Evolutionary conservation across 345 rosid genomes (phyloP).

Genomic region (Brassica rapa): DNA sequence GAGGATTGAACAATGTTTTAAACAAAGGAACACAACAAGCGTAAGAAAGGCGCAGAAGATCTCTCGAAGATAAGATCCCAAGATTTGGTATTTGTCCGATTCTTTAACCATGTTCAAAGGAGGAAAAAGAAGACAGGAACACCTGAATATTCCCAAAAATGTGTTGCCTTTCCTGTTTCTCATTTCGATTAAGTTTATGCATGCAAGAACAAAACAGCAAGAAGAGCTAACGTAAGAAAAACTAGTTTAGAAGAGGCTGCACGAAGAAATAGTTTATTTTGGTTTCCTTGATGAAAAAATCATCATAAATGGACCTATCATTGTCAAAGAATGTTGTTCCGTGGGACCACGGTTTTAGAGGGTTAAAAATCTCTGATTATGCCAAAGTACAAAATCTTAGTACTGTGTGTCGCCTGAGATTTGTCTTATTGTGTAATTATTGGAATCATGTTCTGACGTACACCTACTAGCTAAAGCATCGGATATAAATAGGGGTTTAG

Average conservation of each 20-base stretch:
- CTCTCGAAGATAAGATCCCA: conserved; percentile 34
- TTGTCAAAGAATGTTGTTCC: conserved; percentile 34
- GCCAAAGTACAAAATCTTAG: conserved; percentile 32
- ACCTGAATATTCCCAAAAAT: conserved; percentile 41
- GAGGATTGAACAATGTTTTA: conserved; percentile 5
- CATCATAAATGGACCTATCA: conserved; percentile 2
- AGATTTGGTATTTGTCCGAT: conserved; percentile 31
- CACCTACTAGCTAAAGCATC: conserved; percentile 34
- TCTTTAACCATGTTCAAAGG: conserved; percentile 41
- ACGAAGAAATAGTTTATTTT: background rate
- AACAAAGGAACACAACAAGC: conserved; percentile 28
- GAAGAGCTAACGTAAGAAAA: conserved; percentile 4
- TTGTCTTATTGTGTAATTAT: conserved; percentile 28
- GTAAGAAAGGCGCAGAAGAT: conserved; percentile 41
- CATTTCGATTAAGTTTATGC: conserved; percentile 2
- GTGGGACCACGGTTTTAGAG: conserved; percentile 21
- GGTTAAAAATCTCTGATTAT: conserved; percentile 20
- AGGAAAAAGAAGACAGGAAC: conserved; percentile 37
- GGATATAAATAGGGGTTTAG: conserved; percentile 15
- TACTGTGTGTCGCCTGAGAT: conserved; percentile 25
- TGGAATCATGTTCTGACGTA: conserved; percentile 41
- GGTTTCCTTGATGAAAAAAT: conserved; percentile 5
- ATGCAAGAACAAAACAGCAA: conserved; percentile 25
- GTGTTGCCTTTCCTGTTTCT: conserved; percentile 11
- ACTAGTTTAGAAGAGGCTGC: conserved; percentile 17